These are phyloP conservation scores for Sarocladium kiliense DNA, from an alignment of 2,329 filamentous ascomycete species.

Conservation along the genomic window DNA sequence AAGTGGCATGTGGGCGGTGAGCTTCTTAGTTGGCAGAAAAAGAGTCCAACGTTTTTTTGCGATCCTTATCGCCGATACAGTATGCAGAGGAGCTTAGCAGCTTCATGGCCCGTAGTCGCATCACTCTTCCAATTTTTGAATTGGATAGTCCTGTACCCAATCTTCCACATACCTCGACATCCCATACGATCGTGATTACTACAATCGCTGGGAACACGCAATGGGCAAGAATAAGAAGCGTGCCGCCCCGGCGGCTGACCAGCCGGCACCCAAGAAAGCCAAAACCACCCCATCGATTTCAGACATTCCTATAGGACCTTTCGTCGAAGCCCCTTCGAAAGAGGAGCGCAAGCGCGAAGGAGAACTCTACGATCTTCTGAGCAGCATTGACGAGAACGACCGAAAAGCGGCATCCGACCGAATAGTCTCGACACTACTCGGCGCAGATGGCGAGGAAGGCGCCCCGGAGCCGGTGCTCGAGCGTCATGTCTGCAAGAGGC, in stretches of 20 bases:
- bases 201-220: neutral
- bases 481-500: constrained; percentile 57
- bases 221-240: constrained; percentile 10
- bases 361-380: constrained; percentile 54
- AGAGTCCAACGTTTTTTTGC: constrained; percentile 6
- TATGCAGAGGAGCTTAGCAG: neutral
- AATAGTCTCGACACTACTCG: constrained; percentile 50
- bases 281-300: neutral
- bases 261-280: constrained; percentile 1
- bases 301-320: constrained; percentile 29
- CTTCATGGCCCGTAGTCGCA: neutral
- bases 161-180: neutral
- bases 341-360: constrained; percentile 55
- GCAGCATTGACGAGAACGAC: constrained; percentile 52
- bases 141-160: too few relatives aligned
- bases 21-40: neutral
- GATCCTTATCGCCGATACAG: neutral
- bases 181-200: neutral
- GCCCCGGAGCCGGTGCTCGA: constrained; percentile 48
- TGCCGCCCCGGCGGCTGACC: constrained; percentile 3
- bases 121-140: neutral
- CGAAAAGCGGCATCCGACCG: constrained; percentile 54
- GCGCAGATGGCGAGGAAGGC: constrained; percentile 39
- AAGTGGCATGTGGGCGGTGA: constrained; percentile 8
- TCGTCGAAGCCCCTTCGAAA: constrained; percentile 45